A percentile compares a stretch with the other conserved stretches of the same genome.
Evolutionary conservation across 1,284 basidiomycete species (phyloP).

Genomic region (Ganoderma sp.): DNA sequence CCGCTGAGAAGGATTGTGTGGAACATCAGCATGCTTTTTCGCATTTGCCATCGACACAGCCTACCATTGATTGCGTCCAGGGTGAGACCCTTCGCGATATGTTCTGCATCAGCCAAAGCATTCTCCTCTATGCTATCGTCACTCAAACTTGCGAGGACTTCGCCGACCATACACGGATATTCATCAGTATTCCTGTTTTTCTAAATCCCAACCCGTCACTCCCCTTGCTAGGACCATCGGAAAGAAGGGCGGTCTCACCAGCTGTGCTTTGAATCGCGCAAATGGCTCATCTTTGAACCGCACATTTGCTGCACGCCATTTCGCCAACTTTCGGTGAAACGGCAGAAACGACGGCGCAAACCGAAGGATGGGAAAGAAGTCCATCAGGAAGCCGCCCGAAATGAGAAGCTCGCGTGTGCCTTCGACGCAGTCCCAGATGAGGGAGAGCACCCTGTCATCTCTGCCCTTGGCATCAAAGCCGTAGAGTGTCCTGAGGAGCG

Average conservation of each 20-base stretch:
- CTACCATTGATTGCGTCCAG: conserved; percentile 14
- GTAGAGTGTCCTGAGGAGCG: conserved; percentile 23
- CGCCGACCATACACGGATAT: neutral
- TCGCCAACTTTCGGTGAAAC: conserved; percentile 15
- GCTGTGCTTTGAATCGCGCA: neutral
- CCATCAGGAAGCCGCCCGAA: conserved; percentile 11
- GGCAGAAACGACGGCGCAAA: conserved; percentile 24
- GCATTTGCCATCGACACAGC: neutral
- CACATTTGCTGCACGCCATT: conserved; percentile 4
- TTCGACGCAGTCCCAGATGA: conserved; percentile 20
- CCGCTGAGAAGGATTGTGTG: conserved; percentile 6
- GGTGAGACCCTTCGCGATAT: conserved; percentile 8
- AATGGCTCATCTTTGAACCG: neutral
- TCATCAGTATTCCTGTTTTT: neutral
- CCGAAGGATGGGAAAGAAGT: conserved; percentile 21
- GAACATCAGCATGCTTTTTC: neutral
- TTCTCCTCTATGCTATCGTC: neutral
- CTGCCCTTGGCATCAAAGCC: conserved; percentile 17
- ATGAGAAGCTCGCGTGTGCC: conserved; percentile 3
- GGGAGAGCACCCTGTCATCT: conserved; percentile 18
- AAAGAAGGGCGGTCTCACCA: neutral
- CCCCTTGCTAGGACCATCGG: neutral
- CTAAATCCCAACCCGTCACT: neutral
- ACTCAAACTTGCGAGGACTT: conserved; percentile 4
- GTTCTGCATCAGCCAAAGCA: neutral